Base-by-base conservation (phyloP, 768 basidiomycete species). In the Pisolithus orientalis region DNA sequence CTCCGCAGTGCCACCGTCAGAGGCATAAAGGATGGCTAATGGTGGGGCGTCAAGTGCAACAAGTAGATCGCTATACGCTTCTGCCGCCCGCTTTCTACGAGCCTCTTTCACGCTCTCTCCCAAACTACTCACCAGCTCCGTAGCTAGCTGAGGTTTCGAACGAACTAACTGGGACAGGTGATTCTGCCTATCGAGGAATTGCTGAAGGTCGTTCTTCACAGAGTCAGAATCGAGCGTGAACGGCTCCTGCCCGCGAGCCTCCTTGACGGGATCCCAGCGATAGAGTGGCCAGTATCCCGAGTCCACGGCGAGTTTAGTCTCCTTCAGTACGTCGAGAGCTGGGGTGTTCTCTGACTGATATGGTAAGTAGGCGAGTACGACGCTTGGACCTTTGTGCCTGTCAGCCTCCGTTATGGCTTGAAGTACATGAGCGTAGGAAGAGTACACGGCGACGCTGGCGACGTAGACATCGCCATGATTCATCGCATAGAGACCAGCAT, bases 231-330 rank as follows among this genome's bases (percentile, higher is more conserved):
- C 96, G 53, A 99, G 83, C 11, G 80, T 78, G 75, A 99, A 99
- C 14, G 90, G 87, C 57, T 94, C 92, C 63, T 84, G 76, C 39
- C 87, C 87, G 42, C 69, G 70, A 25, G 69, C 70, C 61, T 94
- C 90, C 67, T 89, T 87, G 61, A 79, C 78, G 0, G 96, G 96
- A 68, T 99, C 86, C 94, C 95, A 99, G 51, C 96, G 82, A 76
- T 98, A 99, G 49, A 98, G 75, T 0, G 95, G 95, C 96, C 96
- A 98, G 71, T 94, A 95, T 3, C 95, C 95, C 9, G 89, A 80
- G 60, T 97, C 94, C 39, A 98, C 90, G 5, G 95, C 95, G 47
- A 93, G 80, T 66, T 98, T 99, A 25, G 94, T 99, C 74, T 95
- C 93, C 74, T 96, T 94, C 52, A 99, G 76, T n/a, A 98, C 73